These are phyloP conservation scores for Cutaneotrichosporon cyanovorans DNA, from an alignment of 1,284 basidiomycete genomes.

Conservation along the genomic window DNA sequence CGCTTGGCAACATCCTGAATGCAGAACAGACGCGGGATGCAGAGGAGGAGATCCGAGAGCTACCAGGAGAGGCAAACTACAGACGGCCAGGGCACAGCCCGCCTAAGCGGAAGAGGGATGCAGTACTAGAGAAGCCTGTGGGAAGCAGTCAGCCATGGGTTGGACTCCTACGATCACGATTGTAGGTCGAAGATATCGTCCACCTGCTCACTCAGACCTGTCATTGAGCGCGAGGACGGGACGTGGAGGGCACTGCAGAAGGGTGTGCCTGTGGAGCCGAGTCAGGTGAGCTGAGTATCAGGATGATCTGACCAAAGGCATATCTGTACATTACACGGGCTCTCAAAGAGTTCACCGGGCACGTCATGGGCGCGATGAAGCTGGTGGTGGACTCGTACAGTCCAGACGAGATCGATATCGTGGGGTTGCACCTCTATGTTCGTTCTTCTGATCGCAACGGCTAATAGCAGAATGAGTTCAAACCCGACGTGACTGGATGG, in stretches of 20 bases:
- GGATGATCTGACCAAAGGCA: conserved; percentile 45
- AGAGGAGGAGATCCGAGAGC: conserved; percentile 36
- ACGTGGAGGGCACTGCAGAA: conserved; percentile 75
- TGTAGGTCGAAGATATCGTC: too few relatives aligned
- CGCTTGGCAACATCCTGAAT: conserved; percentile 58
- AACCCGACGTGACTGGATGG: conserved; percentile 45
- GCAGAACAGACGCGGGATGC: conserved; percentile 48
- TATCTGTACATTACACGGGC: conserved; percentile 75
- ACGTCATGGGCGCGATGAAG: conserved; percentile 70
- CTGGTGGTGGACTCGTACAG: conserved; percentile 64
- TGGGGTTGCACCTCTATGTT: conserved; percentile 64
- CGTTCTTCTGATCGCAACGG: conserved; percentile 8
- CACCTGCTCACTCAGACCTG: conserved; percentile 53
- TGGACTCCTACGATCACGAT: conserved; percentile 43
- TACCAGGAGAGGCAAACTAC: conserved; percentile 25
- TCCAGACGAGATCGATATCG: conserved; percentile 58
- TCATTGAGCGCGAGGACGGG: conserved; percentile 61
- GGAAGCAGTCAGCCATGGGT: conserved; percentile 82
- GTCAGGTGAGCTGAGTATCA: conserved; percentile 41
- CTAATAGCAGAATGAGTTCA: conserved; percentile 37
- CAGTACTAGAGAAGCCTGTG: conserved; percentile 46
- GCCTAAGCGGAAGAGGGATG: conserved; percentile 5
- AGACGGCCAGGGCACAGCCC: conserved; percentile 5
- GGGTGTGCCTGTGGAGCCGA: conserved; percentile 63
- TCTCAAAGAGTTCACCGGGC: conserved; percentile 65